phyloP scores from a whole-genome alignment of 1,284 basidiomycete species.

The Cutaneotrichosporon daszewskae region DNA sequence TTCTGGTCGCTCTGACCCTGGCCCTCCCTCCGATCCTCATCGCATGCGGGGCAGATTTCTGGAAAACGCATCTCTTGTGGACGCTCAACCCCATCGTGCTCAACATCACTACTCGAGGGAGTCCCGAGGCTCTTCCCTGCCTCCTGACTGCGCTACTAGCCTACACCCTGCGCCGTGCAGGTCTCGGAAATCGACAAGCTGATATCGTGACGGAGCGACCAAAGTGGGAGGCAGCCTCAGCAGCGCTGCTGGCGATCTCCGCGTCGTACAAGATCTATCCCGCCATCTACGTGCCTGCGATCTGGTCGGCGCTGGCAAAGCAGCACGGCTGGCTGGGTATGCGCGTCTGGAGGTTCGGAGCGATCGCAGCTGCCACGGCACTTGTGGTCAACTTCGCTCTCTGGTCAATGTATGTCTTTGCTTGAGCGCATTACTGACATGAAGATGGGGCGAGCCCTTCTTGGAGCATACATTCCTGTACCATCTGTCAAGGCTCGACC shows the following conservation, averaged over 20 bases:
- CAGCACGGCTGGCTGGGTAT: conserved; percentile 52
- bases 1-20: conserved; percentile 83
- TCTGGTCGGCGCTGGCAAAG: conserved; percentile 58
- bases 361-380: conserved; percentile 66
- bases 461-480: conserved; percentile 89
- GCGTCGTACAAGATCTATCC: conserved; percentile 97
- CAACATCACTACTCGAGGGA: conserved; percentile 92
- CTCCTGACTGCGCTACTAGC: conserved; percentile 55
- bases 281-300: conserved; percentile 75
- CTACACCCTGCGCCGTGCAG: conserved; percentile 60
- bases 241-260: conserved; percentile 66
- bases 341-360: conserved; percentile 61
- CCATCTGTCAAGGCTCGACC: conserved; percentile 83
- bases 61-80: conserved; percentile 55
- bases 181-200: neutral
- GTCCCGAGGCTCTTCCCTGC: conserved; percentile 82
- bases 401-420: too few species aligned
- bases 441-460: conserved; percentile 89
- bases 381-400: conserved; percentile 59
- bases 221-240: conserved; percentile 53
- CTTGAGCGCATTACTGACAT: neutral
- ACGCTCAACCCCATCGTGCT: conserved; percentile 91
- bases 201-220: neutral
- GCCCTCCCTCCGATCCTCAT: conserved; percentile 74
- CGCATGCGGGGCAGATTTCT: conserved; percentile 20